Evolutionary conservation across 768 basidiomycete genomes (phyloP).

Genomic region (Mycena vulgaris): DNA sequence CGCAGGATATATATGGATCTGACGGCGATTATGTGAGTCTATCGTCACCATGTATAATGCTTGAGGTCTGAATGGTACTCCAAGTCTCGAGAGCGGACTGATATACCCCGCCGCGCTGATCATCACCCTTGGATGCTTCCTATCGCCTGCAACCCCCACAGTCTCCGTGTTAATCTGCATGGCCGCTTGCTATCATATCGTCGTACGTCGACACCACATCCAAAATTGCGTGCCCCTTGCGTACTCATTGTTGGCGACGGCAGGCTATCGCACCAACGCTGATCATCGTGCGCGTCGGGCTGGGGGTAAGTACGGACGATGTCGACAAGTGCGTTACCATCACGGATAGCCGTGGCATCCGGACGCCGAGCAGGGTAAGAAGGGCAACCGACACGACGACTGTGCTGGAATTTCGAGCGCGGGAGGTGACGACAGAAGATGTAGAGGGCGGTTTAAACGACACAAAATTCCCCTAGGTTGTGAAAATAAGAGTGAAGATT

Average conservation of each 20-base stretch:
- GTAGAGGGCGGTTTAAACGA: no score
- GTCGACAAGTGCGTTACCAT: background rate
- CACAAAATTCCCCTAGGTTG: no score
- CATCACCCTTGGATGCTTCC: background rate
- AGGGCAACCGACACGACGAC: no score
- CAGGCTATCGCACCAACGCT: background rate
- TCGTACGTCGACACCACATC: background rate
- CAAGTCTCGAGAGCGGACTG: conserved; percentile 20
- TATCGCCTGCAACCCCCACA: background rate
- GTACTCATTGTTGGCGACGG: background rate
- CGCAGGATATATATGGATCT: conserved; percentile 10
- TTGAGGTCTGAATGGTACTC: no score
- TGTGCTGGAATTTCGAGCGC: no score
- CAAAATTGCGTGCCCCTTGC: background rate
- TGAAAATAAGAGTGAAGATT: no score
- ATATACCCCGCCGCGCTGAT: background rate
- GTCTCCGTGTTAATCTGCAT: conserved; percentile 17
- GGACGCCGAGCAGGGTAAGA: no score
- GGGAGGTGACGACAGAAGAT: no score
- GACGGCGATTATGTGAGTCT: conserved; percentile 3
- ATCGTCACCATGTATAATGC: no score
- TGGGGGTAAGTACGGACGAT: conserved; percentile 30
- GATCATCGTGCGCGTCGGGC: background rate
- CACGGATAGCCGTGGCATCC: no score
- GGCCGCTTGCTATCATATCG: conserved; percentile 17